These are phyloP conservation scores for Cyberlindnera euphorbiae DNA, from an alignment of 805 yeast species.

Conservation along the genomic window DNA sequence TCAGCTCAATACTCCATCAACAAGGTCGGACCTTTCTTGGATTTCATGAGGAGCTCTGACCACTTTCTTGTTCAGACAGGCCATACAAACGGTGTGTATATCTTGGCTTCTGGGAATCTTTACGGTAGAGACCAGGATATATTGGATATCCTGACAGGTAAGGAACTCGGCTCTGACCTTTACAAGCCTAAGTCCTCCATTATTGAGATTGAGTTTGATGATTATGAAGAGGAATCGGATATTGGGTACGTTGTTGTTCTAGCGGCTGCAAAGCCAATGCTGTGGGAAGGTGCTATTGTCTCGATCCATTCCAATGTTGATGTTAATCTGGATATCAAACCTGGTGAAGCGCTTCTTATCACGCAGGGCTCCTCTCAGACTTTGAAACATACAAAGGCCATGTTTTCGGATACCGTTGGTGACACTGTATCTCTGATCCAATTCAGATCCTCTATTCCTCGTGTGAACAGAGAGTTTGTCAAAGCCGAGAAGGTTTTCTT, in stretches of 20 bases:
- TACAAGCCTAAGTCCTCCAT: constrained; percentile 24
- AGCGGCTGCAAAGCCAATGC: constrained; percentile 77
- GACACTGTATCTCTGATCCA: constrained; percentile 53
- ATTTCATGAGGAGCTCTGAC: constrained; percentile 53
- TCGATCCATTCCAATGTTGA: constrained; percentile 40
- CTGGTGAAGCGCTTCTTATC: constrained; percentile 63
- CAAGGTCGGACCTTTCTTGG: constrained; percentile 47
- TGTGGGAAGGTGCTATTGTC: constrained; percentile 83
- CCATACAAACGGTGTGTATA: constrained; percentile 66
- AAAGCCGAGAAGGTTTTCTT: constrained; percentile 62
- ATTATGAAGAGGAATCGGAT: constrained; percentile 28
- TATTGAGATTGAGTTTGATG: constrained; percentile 18
- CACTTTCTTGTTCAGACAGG: constrained; percentile 79
- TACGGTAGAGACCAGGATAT: constrained; percentile 39
- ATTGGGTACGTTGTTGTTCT: constrained; percentile 64
- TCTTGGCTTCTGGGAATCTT: constrained; percentile 60
- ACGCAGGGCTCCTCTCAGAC: constrained; percentile 64
- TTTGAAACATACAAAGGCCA: constrained; percentile 50
- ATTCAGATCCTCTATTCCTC: constrained; percentile 63
- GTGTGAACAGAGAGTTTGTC: constrained; percentile 68
- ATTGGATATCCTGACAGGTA: constrained; percentile 38
- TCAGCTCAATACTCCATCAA: constrained; percentile 57
- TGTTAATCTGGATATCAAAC: constrained; percentile 46
- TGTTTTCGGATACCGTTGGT: constrained; percentile 53
- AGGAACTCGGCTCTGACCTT: constrained; percentile 49